These are phyloP conservation scores for barrel medic (Medicago truncatula) DNA, from an alignment of 306 rosid species.

Conservation along the genomic window MtrunA17r5.0-ANR NC_053042.1:55266501-55267000, in stretches of 20 bases:
- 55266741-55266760: background rate
- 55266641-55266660: background rate
- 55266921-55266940: background rate
- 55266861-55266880: background rate
- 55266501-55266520: conserved; percentile 18
- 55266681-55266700: background rate
- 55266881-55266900: background rate
- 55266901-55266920: background rate
- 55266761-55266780: background rate
- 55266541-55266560: conserved; percentile 13
- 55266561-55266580: conserved; percentile 1
- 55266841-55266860: background rate
- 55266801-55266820: background rate
- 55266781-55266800: background rate
- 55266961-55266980: background rate
- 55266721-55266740: background rate
- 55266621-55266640: background rate
- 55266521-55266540: conserved; percentile 15
- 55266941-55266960: background rate
- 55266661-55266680: conserved; percentile 2
- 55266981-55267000: background rate
- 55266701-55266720: background rate
- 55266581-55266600: conserved; percentile 16
- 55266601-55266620: conserved; percentile 15
- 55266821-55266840: background rate